These are phyloP conservation scores for Secale cereale DNA, from an alignment of 176 grass and related monocot species.

Conservation along the genomic window DNA sequence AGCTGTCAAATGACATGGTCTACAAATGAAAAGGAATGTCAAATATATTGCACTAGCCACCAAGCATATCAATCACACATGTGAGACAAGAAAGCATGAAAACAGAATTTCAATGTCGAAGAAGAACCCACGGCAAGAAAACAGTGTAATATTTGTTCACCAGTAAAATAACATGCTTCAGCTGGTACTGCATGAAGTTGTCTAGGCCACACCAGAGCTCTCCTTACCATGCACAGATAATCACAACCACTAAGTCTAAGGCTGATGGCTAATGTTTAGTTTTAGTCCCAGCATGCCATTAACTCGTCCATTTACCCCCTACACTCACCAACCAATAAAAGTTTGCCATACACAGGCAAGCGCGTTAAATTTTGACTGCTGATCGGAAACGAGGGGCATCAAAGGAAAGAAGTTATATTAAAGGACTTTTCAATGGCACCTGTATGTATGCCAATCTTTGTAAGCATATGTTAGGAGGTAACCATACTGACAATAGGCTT, in stretches of 20 bases:
- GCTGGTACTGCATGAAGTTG: neutral
- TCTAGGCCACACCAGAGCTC: neutral
- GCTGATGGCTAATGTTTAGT: neutral
- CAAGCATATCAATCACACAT: neutral
- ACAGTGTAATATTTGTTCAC: conserved; percentile 8
- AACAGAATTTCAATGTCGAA: conserved; percentile 18
- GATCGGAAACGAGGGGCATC: neutral
- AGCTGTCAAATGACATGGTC: neutral
- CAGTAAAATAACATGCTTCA: neutral
- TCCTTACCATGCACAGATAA: neutral
- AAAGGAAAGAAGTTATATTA: neutral
- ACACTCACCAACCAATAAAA: neutral
- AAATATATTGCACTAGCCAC: neutral
- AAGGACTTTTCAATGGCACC: neutral
- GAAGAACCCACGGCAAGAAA: neutral
- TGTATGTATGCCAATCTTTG: neutral
- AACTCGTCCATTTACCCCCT: neutral
- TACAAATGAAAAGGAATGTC: conserved; percentile 5
- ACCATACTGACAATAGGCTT: neutral
- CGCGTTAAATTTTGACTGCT: neutral
- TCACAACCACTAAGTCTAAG: too few relatives aligned
- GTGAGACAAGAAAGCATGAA: conserved; percentile 15
- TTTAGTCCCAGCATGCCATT: neutral
- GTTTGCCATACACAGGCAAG: neutral
- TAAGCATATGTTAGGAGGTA: too few relatives aligned